Conservation (phyloP, 1,284 basidiomycete genomes). For the Malassezia furfur region DNA sequence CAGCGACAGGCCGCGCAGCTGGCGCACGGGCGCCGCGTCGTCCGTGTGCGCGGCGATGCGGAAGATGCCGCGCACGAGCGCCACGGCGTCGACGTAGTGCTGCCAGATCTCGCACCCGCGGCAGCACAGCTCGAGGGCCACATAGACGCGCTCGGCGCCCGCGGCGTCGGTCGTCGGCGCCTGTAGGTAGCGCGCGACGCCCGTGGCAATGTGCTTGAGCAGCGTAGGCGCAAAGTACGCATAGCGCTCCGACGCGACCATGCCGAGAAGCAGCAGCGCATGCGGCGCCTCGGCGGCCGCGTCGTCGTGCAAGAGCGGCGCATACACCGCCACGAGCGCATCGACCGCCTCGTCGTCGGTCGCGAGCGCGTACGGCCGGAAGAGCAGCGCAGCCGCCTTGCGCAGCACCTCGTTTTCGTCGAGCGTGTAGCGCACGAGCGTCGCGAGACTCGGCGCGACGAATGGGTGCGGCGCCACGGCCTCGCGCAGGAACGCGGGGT, state of each 20-base stretch:
- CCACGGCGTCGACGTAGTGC: slow-evolving; percentile 81
- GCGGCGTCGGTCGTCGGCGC: slow-evolving; percentile 51
- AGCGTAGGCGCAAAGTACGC: slow-evolving; percentile 64
- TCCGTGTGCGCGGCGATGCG: slow-evolving; percentile 70
- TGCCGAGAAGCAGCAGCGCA: slow-evolving; percentile 41
- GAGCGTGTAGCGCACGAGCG: slow-evolving; percentile 10
- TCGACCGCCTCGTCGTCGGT: slow-evolving; percentile 19
- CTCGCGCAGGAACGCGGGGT: slow-evolving; percentile 1
- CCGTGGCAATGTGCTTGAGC: slow-evolving; percentile 72
- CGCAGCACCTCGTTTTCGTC: slow-evolving; percentile 25
- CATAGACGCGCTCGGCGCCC: slow-evolving; percentile 54
- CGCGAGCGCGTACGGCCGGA: slow-evolving; percentile 12
- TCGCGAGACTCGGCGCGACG: slow-evolving; percentile 1
- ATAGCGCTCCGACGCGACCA: slow-evolving; percentile 71
- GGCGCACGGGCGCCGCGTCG: not conserved
- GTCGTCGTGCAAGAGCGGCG: slow-evolving; percentile 53
- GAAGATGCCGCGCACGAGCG: slow-evolving; percentile 76
- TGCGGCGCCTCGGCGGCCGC: not conserved
- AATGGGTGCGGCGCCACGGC: not conserved
- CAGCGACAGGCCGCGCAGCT: slow-evolving; percentile 16
- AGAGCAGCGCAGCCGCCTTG: slow-evolving; percentile 18
- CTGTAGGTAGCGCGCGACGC: slow-evolving; percentile 53
- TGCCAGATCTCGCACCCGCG: slow-evolving; percentile 89
- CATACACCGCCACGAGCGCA: slow-evolving; percentile 27
- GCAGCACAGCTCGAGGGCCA: slow-evolving; percentile 80